Evolutionary conservation across 352 stramenopile genomes (phyloP).

Genomic region (Globisporangium viniferum): DNA sequence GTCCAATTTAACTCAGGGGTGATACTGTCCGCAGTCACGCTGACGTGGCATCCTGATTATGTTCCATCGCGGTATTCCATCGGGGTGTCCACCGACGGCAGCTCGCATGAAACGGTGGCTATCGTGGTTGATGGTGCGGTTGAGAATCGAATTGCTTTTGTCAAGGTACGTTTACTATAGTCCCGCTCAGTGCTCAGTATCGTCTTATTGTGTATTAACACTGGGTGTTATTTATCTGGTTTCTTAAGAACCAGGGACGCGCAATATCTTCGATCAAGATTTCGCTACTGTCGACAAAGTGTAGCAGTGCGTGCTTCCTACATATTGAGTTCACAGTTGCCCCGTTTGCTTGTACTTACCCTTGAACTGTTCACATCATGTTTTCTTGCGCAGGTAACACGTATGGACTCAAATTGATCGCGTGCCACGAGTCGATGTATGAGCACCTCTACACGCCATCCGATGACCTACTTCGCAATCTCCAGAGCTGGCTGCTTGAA

Average conservation of each 20-base stretch:
- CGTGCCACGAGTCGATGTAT: conserved; percentile 49
- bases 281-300: conserved; percentile 30
- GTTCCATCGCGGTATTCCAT: conserved; percentile 41
- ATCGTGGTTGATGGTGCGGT: conserved; percentile 30
- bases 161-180: conserved; percentile 31
- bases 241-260: conserved; percentile 20
- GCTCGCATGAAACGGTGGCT: conserved; percentile 44
- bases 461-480: conserved; percentile 47
- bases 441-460: conserved; percentile 45
- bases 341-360: not conserved
- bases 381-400: conserved; percentile 21
- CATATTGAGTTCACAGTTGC: conserved; percentile 9
- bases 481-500: conserved; percentile 68
- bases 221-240: not conserved
- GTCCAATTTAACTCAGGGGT: conserved; percentile 47
- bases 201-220: not conserved
- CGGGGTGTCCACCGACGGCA: conserved; percentile 41
- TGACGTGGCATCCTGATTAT: conserved; percentile 46
- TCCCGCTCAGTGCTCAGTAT: not conserved
- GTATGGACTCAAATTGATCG: conserved; percentile 51
- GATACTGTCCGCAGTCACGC: conserved; percentile 39
- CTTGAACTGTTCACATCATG: not conserved
- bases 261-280: conserved; percentile 44
- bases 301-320: conserved; percentile 20
- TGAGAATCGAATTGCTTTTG: conserved; percentile 37